phyloP scores from a whole-genome alignment of 208 protist species.

The Wallacemonas sp. region DNA sequence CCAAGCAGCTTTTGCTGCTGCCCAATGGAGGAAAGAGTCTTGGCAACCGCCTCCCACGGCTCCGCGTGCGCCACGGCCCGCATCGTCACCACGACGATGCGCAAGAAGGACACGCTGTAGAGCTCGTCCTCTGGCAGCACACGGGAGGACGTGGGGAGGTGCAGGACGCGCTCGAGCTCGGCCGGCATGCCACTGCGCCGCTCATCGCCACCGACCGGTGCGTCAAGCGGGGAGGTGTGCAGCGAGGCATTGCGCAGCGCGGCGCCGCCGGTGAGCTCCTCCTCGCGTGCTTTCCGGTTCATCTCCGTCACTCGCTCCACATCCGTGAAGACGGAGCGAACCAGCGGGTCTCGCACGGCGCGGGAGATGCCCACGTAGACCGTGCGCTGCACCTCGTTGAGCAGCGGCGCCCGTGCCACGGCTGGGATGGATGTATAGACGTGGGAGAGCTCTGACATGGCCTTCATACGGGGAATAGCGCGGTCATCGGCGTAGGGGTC shows the following conservation, averaged over 20 bases:
- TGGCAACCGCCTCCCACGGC: constrained; percentile 56
- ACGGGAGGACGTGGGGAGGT: neutral
- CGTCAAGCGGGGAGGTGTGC: constrained; percentile 5
- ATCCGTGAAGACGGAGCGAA: constrained; percentile 76
- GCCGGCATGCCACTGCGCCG: constrained; percentile 10
- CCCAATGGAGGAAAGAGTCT: constrained; percentile 55
- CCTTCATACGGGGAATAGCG: constrained; percentile 27
- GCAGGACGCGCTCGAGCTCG: constrained; percentile 18
- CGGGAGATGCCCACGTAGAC: constrained; percentile 55
- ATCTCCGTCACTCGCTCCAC: constrained; percentile 22
- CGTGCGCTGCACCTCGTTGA: constrained; percentile 83
- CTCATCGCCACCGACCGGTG: neutral
- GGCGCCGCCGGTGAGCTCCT: neutral
- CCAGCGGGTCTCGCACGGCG: constrained; percentile 58
- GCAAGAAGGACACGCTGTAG: constrained; percentile 74
- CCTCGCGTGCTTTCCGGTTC: constrained; percentile 2
- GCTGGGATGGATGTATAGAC: constrained; percentile 45
- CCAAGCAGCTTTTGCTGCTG: constrained; percentile 50
- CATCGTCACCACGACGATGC: constrained; percentile 67
- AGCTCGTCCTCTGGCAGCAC: constrained; percentile 51
- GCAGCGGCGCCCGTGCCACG: constrained; percentile 63
- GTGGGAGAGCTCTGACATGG: constrained; percentile 27
- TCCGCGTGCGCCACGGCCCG: constrained; percentile 34
- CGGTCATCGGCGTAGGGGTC: constrained; percentile 34
- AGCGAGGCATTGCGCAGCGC: neutral